Evolutionary conservation across 2,329 filamentous ascomycete species (phyloP).

Genomic region (Whalleya microplaca): DNA sequence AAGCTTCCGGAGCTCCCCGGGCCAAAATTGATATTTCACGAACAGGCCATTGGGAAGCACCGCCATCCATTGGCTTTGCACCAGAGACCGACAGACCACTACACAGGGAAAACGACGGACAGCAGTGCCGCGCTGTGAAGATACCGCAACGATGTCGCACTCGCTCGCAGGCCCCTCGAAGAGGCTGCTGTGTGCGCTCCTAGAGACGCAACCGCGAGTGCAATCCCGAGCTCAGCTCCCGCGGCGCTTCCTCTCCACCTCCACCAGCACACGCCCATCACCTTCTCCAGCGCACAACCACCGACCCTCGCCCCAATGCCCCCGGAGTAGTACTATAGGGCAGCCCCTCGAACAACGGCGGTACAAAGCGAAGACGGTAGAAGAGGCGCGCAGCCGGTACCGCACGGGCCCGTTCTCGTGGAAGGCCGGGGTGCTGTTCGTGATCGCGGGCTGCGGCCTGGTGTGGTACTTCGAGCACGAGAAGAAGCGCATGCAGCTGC

Average conservation of each 20-base stretch:
- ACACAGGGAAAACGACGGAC: not conserved
- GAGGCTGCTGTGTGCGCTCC: constrained; percentile 28
- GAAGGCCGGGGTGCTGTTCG: constrained; percentile 86
- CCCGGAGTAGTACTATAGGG: too few relatives aligned
- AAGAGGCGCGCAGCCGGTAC: constrained; percentile 62
- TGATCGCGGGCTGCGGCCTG: constrained; percentile 75
- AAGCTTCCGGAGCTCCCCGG: constrained; percentile 12
- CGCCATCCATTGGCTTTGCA: not conserved
- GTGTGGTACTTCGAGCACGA: constrained; percentile 92
- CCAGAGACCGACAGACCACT: not conserved
- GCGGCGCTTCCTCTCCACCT: constrained; percentile 25
- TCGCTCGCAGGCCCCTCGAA: constrained; percentile 25
- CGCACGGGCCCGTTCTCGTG: constrained; percentile 81
- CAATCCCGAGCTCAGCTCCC: constrained; percentile 20
- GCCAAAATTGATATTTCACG: not conserved
- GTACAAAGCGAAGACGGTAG: constrained; percentile 56
- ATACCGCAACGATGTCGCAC: constrained; percentile 33
- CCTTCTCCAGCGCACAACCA: constrained; percentile 6
- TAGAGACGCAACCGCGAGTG: constrained; percentile 11
- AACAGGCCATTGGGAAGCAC: not conserved
- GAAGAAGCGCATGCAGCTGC: constrained; percentile 87
- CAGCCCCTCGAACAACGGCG: constrained; percentile 39
- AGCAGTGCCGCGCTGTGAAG: too few relatives aligned
- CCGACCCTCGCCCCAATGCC: constrained; percentile 7
- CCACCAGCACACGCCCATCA: not conserved